Conservation (phyloP, 2,329 filamentous ascomycete genomes). For the Lojkania enalia region DNA sequence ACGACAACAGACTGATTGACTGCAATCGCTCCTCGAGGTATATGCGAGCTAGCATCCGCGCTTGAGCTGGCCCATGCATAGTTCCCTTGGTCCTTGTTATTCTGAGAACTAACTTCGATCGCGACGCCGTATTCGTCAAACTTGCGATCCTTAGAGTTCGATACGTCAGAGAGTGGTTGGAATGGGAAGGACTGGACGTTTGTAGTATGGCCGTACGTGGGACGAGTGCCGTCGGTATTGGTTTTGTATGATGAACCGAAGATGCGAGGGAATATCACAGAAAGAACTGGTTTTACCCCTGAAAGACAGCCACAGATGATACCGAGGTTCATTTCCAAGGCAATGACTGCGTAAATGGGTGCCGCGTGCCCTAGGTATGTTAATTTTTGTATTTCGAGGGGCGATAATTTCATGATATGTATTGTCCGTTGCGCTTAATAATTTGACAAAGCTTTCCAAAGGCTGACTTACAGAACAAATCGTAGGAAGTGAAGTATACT, state of each 20-base stretch:
- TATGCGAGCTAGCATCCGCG: conserved; percentile 6
- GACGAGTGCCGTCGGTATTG: conserved; percentile 2
- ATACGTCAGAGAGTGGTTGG: conserved; percentile 18
- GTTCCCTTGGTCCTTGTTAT: conserved; percentile 13
- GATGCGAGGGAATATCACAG: conserved; percentile 27
- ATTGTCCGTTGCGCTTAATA: neutral
- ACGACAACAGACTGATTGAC: conserved; percentile 18
- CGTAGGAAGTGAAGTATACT: conserved; percentile 29
- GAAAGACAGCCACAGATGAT: conserved; percentile 38
- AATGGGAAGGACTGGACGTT: conserved; percentile 18
- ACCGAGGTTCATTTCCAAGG: conserved; percentile 34
- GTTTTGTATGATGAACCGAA: conserved; percentile 22
- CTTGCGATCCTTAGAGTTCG: conserved; percentile 10
- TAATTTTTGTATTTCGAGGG: neutral
- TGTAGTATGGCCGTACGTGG: conserved; percentile 12
- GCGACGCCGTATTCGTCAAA: conserved; percentile 8
- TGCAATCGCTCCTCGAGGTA: conserved; percentile 18
- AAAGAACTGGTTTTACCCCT: conserved; percentile 38
- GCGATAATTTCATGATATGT: neutral
- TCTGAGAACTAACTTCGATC: conserved; percentile 1
- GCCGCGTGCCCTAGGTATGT: conserved; percentile 24
- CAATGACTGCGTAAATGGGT: conserved; percentile 25
- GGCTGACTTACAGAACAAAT: conserved; percentile 27
- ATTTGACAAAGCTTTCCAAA: neutral
- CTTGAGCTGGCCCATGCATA: conserved; percentile 22